Base-by-base conservation (phyloP, 306 rosid genomes). In the Trifolium dubium region DNA sequence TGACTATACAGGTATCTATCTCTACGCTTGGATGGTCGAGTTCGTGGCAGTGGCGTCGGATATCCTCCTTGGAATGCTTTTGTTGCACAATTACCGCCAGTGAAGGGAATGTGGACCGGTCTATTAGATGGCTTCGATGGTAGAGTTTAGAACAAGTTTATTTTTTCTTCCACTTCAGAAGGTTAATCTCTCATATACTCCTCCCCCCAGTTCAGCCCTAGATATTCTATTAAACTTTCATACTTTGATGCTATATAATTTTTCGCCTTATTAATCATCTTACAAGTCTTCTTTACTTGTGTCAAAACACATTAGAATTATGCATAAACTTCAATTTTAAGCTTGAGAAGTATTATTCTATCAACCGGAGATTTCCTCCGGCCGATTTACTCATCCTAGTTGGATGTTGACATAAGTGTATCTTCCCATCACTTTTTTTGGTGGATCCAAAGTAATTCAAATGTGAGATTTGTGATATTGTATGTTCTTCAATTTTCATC, bases 11-110 rank as follows among this genome's bases (percentile, higher is more conserved):
- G 98, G 79, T 91, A 94, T 74, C 69, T 94, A 78, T 94, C 98
- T 55, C 89, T 94, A 43, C 88, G 98, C 44, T 7, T 94, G 81
- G 97, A 94, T 41, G 98, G 98, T 34, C 97, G 98, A 74, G 96
- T 94, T 68, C 90, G 95, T 49, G 98, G 96, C 41, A 94, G 98
- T 28, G 97, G 97, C 10, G 79, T 88, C 35, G 97, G 98, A 59
- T 94, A 89, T 84, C 99, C 99, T 55, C 99, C 99, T 49, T 94
- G 99, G 99, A 92, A 92, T 77, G 96, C 99, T 71, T 82, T 94
- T 64, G 95, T 87, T 82, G 97, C 92, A 37, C 97, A 94, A 76
- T 30, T 94, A 79, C 99, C 97, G 14, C 90, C 90, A 15, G 88
- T 86, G 8, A 92, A 94, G 85, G 99, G 99, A 60, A 83, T 94